Percentiles rank a stretch among this genome's conserved stretches.
phyloP scores from a whole-genome alignment of 306 rosid species.

The Cucurbita maxima region DNA sequence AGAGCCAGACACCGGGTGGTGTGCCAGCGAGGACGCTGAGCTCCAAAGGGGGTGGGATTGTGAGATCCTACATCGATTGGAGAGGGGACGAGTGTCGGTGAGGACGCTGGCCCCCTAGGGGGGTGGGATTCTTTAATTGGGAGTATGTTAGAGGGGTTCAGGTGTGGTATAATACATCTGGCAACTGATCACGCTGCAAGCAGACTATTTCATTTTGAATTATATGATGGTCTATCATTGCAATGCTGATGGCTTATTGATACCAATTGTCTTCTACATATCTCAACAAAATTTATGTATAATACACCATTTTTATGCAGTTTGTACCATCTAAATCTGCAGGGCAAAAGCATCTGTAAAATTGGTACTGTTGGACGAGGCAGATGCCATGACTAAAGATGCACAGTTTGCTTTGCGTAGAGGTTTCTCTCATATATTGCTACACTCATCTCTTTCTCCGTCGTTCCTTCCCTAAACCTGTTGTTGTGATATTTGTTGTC shows the following conservation, averaged over 20 bases:
- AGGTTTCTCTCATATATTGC: conserved; percentile 24
- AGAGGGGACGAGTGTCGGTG: no score
- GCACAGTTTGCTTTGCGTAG: conserved; percentile 94
- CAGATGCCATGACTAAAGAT: conserved; percentile 98
- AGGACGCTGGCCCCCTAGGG: no score
- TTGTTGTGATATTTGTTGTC: conserved; percentile 4
- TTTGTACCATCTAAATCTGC: conserved; percentile 13
- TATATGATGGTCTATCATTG: not conserved
- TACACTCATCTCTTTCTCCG: not conserved
- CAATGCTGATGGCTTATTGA: not conserved
- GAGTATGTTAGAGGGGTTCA: no score
- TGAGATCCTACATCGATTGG: no score
- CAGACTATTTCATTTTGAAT: not conserved
- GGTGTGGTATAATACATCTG: not conserved
- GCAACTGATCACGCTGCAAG: not conserved
- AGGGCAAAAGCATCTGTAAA: conserved; percentile 66
- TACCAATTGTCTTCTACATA: not conserved
- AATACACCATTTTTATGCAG: not conserved
- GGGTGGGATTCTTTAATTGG: no score
- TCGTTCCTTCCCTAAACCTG: not conserved
- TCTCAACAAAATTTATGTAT: not conserved
- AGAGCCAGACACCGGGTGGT: no score
- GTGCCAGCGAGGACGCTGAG: no score
- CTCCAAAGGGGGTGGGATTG: no score
- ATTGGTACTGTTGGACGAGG: conserved; percentile 79